A percentile compares a stretch with the other conserved stretches of the same genome.
phyloP scores from a whole-genome alignment of 371 early-diverging fungal species.

The Batkoa obscura region DNA sequence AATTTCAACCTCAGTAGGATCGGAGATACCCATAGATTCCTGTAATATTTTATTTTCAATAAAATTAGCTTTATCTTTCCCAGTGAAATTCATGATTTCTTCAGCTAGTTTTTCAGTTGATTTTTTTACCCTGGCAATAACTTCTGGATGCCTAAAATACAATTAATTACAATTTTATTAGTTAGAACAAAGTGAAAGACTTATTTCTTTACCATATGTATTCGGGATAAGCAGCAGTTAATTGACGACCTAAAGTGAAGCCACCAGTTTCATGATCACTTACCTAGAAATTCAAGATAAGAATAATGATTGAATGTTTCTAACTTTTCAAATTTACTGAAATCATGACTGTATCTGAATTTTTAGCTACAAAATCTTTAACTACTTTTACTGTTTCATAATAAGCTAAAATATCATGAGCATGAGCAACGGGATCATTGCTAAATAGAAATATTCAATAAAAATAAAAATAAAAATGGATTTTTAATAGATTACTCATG shows the following conservation, averaged over 20 bases:
- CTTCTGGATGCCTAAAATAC: slow-evolving; percentile 34
- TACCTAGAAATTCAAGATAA: slow-evolving; percentile 9
- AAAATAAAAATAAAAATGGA: neutral
- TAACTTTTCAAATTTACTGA: slow-evolving; percentile 21
- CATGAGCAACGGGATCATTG: slow-evolving; percentile 81
- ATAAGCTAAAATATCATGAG: slow-evolving; percentile 79
- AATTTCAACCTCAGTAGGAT: slow-evolving; percentile 46
- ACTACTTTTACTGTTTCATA: slow-evolving; percentile 53
- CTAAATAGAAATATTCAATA: slow-evolving; percentile 16
- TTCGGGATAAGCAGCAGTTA: slow-evolving; percentile 39
- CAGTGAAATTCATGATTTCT: slow-evolving; percentile 8
- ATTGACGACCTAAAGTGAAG: slow-evolving; percentile 51
- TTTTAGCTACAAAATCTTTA: slow-evolving; percentile 41
- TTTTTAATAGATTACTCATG: slow-evolving; percentile 28
- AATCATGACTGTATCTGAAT: slow-evolving; percentile 70
- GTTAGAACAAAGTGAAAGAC: neutral
- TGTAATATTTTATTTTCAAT: slow-evolving; percentile 26
- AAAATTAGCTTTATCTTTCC: slow-evolving; percentile 10
- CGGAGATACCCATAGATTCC: slow-evolving; percentile 38
- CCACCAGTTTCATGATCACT: slow-evolving; percentile 96
- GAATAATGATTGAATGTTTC: neutral
- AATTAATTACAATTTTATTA: neutral
- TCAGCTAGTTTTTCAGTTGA: slow-evolving; percentile 41
- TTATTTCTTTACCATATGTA: slow-evolving; percentile 53
- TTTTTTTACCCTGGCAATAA: slow-evolving; percentile 33